A percentile compares a stretch with the other conserved stretches of the same genome.
These are phyloP conservation scores for Yamadazyma philogaea DNA, from an alignment of 805 yeast genomes.

Conservation along the genomic window DNA sequence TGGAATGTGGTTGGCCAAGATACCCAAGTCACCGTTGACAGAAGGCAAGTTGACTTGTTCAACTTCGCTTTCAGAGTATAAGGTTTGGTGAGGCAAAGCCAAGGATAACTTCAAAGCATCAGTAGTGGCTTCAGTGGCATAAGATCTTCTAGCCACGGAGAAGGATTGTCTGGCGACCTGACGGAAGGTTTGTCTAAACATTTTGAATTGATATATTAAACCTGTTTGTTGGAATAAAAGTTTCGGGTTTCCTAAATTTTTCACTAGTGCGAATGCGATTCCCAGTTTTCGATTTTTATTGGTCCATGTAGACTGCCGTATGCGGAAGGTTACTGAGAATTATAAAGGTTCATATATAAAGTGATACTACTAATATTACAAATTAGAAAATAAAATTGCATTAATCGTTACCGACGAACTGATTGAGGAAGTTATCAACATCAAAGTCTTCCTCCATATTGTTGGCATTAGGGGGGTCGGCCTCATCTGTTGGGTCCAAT, in stretches of 20 bases:
- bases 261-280: constrained; percentile 9
- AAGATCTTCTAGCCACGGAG: constrained; percentile 67
- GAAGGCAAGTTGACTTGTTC: constrained; percentile 92
- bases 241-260: constrained; percentile 14
- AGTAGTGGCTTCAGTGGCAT: constrained; percentile 76
- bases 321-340: constrained; percentile 18
- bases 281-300: constrained; percentile 24
- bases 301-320: constrained; percentile 30
- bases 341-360: constrained; percentile 1
- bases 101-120: constrained; percentile 83
- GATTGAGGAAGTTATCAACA: constrained; percentile 43
- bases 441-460: constrained; percentile 42
- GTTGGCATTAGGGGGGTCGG: constrained; percentile 15
- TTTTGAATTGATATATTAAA: constrained; percentile 19
- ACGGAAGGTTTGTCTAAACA: constrained; percentile 66
- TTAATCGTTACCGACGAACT: constrained; percentile 36
- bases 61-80: constrained; percentile 55
- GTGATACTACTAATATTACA: neutral
- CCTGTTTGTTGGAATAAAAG: constrained; percentile 7
- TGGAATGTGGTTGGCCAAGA: constrained; percentile 96
- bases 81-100: constrained; percentile 84
- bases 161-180: constrained; percentile 57
- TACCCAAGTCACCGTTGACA: constrained; percentile 93
- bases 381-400: neutral
- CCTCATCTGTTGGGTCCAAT: constrained; percentile 21